These are phyloP conservation scores for Fusarium transvaalense DNA, from an alignment of 2,329 filamentous ascomycete genomes.

Conservation along the genomic window DNA sequence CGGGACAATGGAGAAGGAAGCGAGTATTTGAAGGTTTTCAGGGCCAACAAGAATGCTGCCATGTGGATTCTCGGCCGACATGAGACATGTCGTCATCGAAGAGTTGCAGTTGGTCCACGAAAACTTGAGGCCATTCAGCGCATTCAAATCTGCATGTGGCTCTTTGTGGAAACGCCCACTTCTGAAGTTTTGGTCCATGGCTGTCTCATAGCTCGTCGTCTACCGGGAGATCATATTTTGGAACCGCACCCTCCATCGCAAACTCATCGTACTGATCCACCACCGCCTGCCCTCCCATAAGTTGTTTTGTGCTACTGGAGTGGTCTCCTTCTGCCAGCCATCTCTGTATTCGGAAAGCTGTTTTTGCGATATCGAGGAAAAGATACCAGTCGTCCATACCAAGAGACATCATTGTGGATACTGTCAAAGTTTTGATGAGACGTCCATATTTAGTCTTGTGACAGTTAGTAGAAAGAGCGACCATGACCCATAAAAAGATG, in stretches of 20 bases:
- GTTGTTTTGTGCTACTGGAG: conserved; percentile 29
- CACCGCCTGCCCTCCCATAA: conserved; percentile 44
- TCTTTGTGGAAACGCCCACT: neutral
- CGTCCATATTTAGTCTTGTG: conserved; percentile 57
- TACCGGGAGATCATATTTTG: conserved; percentile 32
- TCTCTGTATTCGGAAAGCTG: conserved; percentile 56
- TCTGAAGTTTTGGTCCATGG: neutral
- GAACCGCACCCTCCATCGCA: conserved; percentile 38
- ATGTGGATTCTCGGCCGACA: conserved; percentile 1
- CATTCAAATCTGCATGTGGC: conserved; percentile 2
- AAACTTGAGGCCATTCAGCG: conserved; percentile 1
- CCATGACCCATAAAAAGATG: conserved; percentile 62
- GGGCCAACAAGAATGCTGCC: conserved; percentile 26
- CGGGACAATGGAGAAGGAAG: conserved; percentile 7
- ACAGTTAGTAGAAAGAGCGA: conserved; percentile 58
- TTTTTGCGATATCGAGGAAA: conserved; percentile 53
- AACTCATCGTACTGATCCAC: conserved; percentile 47
- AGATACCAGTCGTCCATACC: conserved; percentile 64
- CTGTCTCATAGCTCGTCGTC: conserved; percentile 23
- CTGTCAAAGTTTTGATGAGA: conserved; percentile 61
- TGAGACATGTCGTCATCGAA: conserved; percentile 45
- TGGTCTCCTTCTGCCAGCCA: conserved; percentile 55
- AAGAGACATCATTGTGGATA: conserved; percentile 59
- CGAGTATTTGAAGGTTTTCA: conserved; percentile 28
- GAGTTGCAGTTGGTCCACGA: conserved; percentile 5